phyloP scores from a whole-genome alignment of 2,329 filamentous ascomycete species.

The Fusarium oxysporum region DNA sequence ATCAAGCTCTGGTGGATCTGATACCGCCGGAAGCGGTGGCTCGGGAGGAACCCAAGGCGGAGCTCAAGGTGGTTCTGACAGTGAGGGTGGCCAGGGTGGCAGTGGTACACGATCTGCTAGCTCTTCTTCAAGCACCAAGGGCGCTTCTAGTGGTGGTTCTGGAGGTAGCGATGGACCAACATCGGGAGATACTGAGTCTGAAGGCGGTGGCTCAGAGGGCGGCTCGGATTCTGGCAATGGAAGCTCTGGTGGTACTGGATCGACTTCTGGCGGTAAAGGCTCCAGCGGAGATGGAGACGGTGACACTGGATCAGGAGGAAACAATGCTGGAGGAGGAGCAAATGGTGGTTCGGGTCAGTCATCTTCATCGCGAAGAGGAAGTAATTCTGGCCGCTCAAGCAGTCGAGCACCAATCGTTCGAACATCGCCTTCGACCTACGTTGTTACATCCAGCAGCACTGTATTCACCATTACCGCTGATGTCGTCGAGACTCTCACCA shows the following conservation, averaged over 20 bases:
- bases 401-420: not conserved
- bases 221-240: not conserved
- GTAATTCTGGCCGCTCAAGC: not conserved
- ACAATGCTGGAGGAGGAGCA: not conserved
- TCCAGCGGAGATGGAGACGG: not conserved
- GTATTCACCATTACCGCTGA: not conserved
- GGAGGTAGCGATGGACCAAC: not conserved
- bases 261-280: not conserved
- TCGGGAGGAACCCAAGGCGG: not conserved
- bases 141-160: not conserved
- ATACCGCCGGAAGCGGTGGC: not conserved
- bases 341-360: not conserved
- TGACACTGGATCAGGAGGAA: not conserved
- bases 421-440: not conserved
- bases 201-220: not conserved
- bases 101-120: not conserved
- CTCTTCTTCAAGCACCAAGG: not conserved
- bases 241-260: not conserved
- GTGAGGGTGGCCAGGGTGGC: not conserved
- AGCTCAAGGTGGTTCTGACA: not conserved
- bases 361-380: not conserved
- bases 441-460: not conserved
- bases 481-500: not conserved
- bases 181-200: not conserved
- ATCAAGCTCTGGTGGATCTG: not conserved